Evolutionary conservation across 495 filamentous ascomycete species (phyloP).

Genomic region (Talaromyces nanjingensis): DNA sequence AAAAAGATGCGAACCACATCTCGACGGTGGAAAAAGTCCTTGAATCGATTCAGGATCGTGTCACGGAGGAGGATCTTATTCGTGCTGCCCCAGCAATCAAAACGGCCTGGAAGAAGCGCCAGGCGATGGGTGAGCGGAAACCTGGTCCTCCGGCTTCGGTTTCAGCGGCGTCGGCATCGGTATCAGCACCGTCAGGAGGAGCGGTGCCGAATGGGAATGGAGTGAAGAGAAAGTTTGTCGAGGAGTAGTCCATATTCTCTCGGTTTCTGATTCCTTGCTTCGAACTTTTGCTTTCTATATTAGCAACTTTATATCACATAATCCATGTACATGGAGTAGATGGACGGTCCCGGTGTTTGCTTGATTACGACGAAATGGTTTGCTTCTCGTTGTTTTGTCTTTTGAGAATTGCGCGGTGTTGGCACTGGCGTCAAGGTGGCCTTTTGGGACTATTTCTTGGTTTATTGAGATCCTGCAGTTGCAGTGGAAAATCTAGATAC

Average conservation of each 20-base stretch:
- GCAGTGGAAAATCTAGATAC: not conserved
- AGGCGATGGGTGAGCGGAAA: conserved; percentile 19
- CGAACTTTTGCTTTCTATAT: not conserved
- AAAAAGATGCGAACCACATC: conserved; percentile 83
- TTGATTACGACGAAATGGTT: not conserved
- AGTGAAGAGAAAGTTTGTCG: conserved; percentile 43
- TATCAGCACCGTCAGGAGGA: conserved; percentile 13
- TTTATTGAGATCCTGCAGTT: not conserved
- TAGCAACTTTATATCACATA: not conserved
- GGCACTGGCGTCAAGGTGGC: not conserved
- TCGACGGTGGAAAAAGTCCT: conserved; percentile 72
- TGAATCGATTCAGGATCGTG: conserved; percentile 71
- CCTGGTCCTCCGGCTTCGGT: not conserved
- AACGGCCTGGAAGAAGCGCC: conserved; percentile 63
- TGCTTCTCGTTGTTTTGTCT: not conserved
- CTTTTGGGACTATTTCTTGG: not conserved
- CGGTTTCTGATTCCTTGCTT: conserved; percentile 8
- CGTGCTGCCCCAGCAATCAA: conserved; percentile 57
- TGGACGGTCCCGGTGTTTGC: conserved; percentile 3
- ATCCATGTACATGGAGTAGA: conserved; percentile 4
- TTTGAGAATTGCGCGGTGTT: not conserved
- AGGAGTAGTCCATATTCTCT: conserved; percentile 23
- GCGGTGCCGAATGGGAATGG: conserved; percentile 30
- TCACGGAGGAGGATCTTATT: conserved; percentile 60
- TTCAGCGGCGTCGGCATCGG: not conserved